Percentiles rank a stretch among this genome's conserved stretches.
Evolutionary conservation across 305 asterid genomes (phyloP).

Genomic region (Fraxinus baroniana): DNA sequence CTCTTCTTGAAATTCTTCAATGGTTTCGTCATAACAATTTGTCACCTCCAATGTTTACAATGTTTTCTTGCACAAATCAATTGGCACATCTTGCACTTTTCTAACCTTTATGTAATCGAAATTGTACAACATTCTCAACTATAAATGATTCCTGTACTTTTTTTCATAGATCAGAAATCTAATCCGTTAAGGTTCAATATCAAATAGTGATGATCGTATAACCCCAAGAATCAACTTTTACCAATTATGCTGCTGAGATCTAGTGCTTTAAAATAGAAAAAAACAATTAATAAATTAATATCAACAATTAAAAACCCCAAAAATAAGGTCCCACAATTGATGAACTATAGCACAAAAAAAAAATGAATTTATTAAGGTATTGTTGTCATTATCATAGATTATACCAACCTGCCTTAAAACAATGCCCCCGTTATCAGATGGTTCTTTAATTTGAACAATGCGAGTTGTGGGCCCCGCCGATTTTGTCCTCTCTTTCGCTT

Average conservation of each 20-base stretch:
- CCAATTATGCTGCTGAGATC: not conserved
- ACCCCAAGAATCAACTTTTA: not conserved
- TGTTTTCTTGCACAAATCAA: not conserved
- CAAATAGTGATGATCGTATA: not conserved
- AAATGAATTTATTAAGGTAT: not conserved
- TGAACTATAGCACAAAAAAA: not conserved
- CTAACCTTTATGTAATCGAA: not conserved
- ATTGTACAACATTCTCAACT: not conserved
- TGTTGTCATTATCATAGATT: not conserved
- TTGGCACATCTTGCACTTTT: not conserved
- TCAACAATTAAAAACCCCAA: not conserved
- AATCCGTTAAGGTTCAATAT: not conserved
- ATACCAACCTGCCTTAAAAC: conserved; percentile 72
- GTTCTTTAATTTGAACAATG: conserved; percentile 68
- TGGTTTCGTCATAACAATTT: not conserved
- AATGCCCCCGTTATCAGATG: conserved; percentile 53
- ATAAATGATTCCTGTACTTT: not conserved
- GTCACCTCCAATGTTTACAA: not conserved
- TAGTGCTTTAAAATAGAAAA: not conserved
- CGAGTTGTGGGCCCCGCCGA: conserved; percentile 32
- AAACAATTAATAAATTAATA: not conserved
- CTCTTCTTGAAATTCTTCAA: not conserved
- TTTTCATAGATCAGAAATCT: not conserved
- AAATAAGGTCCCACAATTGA: not conserved
- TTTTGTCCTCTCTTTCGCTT: conserved; percentile 35